Conservation (phyloP, 768 basidiomycete genomes). For the Glaciozyma antarctica region DNA sequence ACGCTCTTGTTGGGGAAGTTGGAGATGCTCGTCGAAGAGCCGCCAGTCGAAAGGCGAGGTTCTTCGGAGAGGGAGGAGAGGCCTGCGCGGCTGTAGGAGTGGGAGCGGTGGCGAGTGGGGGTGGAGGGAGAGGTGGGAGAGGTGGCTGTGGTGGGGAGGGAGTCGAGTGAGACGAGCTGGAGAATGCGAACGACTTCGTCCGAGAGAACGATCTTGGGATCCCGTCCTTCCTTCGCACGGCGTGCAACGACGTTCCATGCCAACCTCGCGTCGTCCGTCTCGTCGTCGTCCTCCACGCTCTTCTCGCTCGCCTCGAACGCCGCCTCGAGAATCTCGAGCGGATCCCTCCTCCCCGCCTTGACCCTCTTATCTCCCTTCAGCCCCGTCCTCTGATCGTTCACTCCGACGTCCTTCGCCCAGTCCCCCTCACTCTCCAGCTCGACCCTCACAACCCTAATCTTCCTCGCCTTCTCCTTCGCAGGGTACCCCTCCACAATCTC, state of each 20-base stretch:
- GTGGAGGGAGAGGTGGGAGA: background rate
- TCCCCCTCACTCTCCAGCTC: conserved; percentile 12
- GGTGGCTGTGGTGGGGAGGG: background rate
- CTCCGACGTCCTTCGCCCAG: conserved; percentile 5
- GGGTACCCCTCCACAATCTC: conserved; percentile 14
- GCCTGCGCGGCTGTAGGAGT: background rate
- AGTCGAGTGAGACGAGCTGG: conserved; percentile 7
- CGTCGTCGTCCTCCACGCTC: background rate
- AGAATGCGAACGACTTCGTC: conserved; percentile 17
- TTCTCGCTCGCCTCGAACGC: conserved; percentile 5
- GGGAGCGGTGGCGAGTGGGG: background rate
- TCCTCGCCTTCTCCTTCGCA: background rate
- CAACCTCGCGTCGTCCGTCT: background rate
- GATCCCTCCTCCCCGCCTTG: background rate
- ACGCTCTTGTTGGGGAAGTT: conserved; percentile 7
- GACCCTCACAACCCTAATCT: conserved; percentile 8
- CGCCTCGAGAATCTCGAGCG: conserved; percentile 9
- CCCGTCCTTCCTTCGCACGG: too few relatives aligned
- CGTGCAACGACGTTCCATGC: conserved; percentile 4
- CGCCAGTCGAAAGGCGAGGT: background rate
- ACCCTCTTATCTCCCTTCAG: background rate
- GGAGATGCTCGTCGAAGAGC: background rate
- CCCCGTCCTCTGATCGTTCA: conserved; percentile 26
- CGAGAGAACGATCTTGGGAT: conserved; percentile 2
- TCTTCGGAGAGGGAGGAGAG: conserved; percentile 1